Evolutionary conservation across 768 basidiomycete species (phyloP).

Genomic region (Trametes coccinea): DNA sequence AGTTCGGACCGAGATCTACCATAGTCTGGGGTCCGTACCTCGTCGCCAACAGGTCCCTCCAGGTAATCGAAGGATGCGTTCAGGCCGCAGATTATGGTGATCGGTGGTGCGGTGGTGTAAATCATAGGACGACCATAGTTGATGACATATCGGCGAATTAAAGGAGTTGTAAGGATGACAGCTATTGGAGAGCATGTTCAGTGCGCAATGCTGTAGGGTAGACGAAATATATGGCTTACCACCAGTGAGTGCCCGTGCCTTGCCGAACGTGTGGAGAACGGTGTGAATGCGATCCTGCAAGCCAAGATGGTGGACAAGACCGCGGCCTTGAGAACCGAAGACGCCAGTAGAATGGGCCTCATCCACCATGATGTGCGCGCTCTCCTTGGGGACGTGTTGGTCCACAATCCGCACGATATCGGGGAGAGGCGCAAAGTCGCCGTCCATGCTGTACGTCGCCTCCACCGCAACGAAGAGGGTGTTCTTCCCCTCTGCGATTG

Average conservation of each 20-base stretch:
- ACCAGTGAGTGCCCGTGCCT: conserved; percentile 32
- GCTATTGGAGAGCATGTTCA: background rate
- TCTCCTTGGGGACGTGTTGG: conserved; percentile 36
- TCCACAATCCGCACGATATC: conserved; percentile 44
- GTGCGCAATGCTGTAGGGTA: background rate
- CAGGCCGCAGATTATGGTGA: conserved; percentile 13
- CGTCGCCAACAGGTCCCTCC: conserved; percentile 11
- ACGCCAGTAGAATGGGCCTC: conserved; percentile 60
- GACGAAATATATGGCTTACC: conserved; percentile 6
- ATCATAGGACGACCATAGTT: conserved; percentile 16
- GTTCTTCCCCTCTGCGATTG: conserved; percentile 28
- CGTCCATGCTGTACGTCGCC: conserved; percentile 63
- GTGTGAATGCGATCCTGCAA: conserved; percentile 45
- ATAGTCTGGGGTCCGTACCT: background rate
- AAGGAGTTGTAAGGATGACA: conserved; percentile 17
- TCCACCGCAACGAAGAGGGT: conserved; percentile 53
- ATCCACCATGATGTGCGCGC: conserved; percentile 50
- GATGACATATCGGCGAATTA: conserved; percentile 16
- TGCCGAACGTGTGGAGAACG: conserved; percentile 55
- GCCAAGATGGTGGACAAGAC: conserved; percentile 45
- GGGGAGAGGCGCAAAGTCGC: conserved; percentile 49
- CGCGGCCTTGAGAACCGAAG: conserved; percentile 50
- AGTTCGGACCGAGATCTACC: too few species aligned
- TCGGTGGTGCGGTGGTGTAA: conserved; percentile 18
- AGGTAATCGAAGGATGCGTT: conserved; percentile 15